Conservation (phyloP, 2,329 filamentous ascomycete genomes). For the Leptographium procerum region DNA sequence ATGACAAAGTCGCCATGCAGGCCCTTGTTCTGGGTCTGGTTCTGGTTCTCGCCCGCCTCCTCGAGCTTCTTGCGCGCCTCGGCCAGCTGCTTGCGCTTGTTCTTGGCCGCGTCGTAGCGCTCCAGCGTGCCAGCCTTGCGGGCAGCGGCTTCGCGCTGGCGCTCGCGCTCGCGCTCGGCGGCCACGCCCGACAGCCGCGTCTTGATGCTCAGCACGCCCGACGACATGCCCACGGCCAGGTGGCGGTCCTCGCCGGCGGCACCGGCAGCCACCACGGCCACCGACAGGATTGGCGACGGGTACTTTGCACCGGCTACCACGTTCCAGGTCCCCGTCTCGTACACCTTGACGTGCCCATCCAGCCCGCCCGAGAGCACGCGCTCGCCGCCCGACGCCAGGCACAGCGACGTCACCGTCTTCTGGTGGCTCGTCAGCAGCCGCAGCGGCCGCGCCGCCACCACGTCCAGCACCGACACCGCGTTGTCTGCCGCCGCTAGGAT, state of each 20-base stretch:
- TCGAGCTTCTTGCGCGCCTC: slow-evolving; percentile 50
- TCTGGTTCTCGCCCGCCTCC: slow-evolving; percentile 62
- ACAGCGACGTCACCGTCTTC: slow-evolving; percentile 87
- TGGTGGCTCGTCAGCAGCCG: slow-evolving; percentile 88
- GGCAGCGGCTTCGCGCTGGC: slow-evolving; percentile 50
- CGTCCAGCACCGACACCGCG: slow-evolving; percentile 80
- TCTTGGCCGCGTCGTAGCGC: slow-evolving; percentile 60
- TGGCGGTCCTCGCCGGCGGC: slow-evolving; percentile 71
- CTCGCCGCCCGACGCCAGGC: slow-evolving; percentile 66
- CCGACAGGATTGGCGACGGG: slow-evolving; percentile 75
- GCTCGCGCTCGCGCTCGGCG: slow-evolving; percentile 9
- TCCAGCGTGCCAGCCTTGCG: slow-evolving; percentile 70
- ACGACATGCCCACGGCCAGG: slow-evolving; percentile 88
- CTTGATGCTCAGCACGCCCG: slow-evolving; percentile 54
- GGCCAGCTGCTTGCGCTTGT: slow-evolving; percentile 52
- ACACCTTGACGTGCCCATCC: slow-evolving; percentile 94
- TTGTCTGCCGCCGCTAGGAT: slow-evolving; percentile 77
- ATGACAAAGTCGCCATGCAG: slow-evolving; percentile 88
- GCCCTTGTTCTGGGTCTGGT: too few relatives aligned
- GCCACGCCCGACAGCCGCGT: slow-evolving; percentile 13
- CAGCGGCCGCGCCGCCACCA: slow-evolving; percentile 80
- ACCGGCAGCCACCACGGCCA: slow-evolving; percentile 64
- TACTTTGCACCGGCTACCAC: slow-evolving; percentile 94
- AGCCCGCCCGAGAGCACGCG: slow-evolving; percentile 79
- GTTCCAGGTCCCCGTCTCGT: slow-evolving; percentile 90